A percentile compares a stretch with the other conserved stretches of the same genome.
These are phyloP conservation scores for Neopestalotiopsis sp. DNA, from an alignment of 2,329 filamentous ascomycete genomes.

Conservation along the genomic window DNA sequence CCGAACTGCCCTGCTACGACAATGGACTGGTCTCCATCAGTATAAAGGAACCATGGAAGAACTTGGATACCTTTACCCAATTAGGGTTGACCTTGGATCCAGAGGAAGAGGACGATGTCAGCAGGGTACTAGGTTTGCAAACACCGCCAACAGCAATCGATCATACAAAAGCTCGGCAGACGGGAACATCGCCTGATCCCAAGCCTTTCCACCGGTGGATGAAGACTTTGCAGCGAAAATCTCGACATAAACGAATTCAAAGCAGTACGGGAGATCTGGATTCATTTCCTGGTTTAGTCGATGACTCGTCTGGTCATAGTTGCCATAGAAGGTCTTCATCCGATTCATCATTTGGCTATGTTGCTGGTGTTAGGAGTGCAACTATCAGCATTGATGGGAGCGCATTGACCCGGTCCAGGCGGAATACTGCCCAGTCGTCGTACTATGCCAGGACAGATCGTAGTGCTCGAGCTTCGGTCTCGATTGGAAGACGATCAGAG, in stretches of 20 bases:
- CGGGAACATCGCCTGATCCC: conserved; percentile 21
- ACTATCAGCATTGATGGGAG: conserved; percentile 81
- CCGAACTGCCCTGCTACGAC: conserved; percentile 37
- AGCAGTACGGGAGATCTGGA: conserved; percentile 28
- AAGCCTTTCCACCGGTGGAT: conserved; percentile 76
- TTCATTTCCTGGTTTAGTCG: conserved; percentile 39
- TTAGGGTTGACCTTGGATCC: conserved; percentile 43
- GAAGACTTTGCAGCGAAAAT: conserved; percentile 68
- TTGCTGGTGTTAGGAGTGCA: conserved; percentile 81
- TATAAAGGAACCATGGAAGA: conserved; percentile 41
- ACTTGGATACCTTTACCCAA: conserved; percentile 47
- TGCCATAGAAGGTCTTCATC: conserved; percentile 68
- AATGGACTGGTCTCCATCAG: conserved; percentile 39
- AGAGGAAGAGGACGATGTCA: conserved; percentile 33
- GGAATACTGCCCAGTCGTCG: conserved; percentile 55
- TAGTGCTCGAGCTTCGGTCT: conserved; percentile 66
- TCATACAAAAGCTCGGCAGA: conserved; percentile 19
- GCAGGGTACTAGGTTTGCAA: conserved; percentile 28
- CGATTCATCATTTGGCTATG: conserved; percentile 77
- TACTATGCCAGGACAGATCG: conserved; percentile 65
- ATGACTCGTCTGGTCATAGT: conserved; percentile 34
- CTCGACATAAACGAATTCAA: conserved; percentile 41
- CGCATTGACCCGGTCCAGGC: conserved; percentile 65
- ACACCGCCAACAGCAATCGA: conserved; percentile 35
- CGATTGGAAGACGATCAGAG: conserved; percentile 66